These are phyloP conservation scores for Pigoraptor vietnamica DNA, from an alignment of 78 protist genomes.

Conservation along the genomic window DNA sequence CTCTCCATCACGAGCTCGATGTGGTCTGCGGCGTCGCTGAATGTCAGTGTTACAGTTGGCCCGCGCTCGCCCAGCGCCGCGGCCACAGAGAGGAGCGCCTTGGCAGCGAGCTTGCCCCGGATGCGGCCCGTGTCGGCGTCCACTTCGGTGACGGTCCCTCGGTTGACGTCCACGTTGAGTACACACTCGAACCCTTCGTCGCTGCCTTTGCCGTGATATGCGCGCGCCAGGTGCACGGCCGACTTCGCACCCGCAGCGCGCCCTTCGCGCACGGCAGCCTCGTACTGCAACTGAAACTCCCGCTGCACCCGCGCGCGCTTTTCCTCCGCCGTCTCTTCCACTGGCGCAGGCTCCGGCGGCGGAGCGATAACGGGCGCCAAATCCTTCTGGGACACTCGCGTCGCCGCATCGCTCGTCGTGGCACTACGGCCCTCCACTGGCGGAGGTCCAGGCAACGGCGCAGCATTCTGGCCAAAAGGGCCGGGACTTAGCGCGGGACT, in stretches of 20 bases:
- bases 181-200: neutral
- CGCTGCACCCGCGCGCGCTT: neutral
- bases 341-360: neutral
- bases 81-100: neutral
- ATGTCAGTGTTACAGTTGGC: neutral
- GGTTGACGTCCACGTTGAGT: neutral
- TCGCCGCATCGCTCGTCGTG: too few relatives aligned
- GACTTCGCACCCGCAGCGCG: neutral
- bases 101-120: neutral
- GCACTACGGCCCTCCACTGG: too few relatives aligned
- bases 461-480: too few relatives aligned
- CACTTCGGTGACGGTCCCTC: neutral
- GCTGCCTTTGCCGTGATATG: neutral
- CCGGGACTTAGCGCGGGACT: neutral
- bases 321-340: neutral
- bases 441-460: too few relatives aligned
- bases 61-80: neutral
- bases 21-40: neutral
- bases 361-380: too few relatives aligned
- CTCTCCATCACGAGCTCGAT: neutral
- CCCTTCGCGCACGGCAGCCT: neutral
- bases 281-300: neutral
- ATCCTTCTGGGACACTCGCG: too few relatives aligned
- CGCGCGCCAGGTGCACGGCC: neutral
- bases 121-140: neutral